Evolutionary conservation across 1,139 yeast genomes (phyloP).

Genomic region (Magnusiomyces sp.): DNA sequence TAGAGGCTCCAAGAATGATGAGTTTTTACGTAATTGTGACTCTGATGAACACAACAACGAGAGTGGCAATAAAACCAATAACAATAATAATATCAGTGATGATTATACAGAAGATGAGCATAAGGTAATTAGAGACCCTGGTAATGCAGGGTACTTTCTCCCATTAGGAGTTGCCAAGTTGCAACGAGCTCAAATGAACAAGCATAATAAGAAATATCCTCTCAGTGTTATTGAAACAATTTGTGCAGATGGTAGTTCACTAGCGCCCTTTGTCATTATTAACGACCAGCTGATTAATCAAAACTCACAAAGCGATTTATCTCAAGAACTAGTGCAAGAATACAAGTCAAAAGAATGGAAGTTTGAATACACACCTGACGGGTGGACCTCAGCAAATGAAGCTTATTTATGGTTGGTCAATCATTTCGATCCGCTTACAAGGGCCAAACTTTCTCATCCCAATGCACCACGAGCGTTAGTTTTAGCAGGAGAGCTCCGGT

Average conservation of each 20-base stretch:
- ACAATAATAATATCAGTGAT: no score
- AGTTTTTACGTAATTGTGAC: neutral
- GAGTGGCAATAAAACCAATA: no score
- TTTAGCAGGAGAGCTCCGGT: constrained; percentile 13
- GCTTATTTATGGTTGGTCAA: constrained; percentile 3
- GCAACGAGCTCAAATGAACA: no score
- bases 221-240: neutral
- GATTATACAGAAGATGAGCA: constrained; percentile 63
- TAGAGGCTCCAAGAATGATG: neutral
- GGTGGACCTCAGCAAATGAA: neutral
- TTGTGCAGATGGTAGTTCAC: constrained; percentile 6
- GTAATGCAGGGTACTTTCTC: neutral
- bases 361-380: neutral
- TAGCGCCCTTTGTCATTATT: constrained; percentile 3
- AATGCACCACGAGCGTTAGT: constrained; percentile 3
- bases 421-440: constrained; percentile 6
- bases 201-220: no score
- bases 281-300: neutral
- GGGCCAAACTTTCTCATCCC: neutral
- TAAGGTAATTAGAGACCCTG: constrained; percentile 44
- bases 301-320: neutral
- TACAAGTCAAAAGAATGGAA: constrained; percentile 2
- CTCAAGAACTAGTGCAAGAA: neutral
- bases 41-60: no score
- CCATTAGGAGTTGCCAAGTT: neutral